Conservation (phyloP, 129 eudicot species). For the Calendula officinalis region DNA sequence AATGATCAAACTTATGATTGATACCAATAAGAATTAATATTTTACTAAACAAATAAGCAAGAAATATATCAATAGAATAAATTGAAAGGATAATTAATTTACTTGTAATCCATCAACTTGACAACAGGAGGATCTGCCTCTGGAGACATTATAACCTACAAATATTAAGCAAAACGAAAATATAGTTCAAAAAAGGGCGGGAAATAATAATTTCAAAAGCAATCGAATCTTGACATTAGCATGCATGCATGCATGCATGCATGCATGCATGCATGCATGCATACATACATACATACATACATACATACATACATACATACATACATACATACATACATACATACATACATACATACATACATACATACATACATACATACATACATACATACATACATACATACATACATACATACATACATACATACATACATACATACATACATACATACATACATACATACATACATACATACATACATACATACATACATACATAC, state of each 20-base stretch:
- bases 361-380: slow-evolving; percentile 36
- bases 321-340: slow-evolving; percentile 6
- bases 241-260: too few relatives aligned
- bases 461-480: slow-evolving; percentile 1
- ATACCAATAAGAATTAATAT: too few relatives aligned
- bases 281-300: slow-evolving; percentile 1
- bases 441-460: slow-evolving; percentile 42
- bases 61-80: too few relatives aligned
- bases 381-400: slow-evolving; percentile 13
- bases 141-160: slow-evolving; percentile 79
- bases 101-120: slow-evolving; percentile 85
- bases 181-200: too few relatives aligned
- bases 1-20: too few relatives aligned
- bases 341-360: slow-evolving; percentile 38
- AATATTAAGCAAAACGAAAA: not conserved
- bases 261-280: too few relatives aligned
- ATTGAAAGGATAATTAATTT: slow-evolving; percentile 28
- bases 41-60: too few relatives aligned
- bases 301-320: slow-evolving; percentile 42
- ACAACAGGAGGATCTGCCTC: slow-evolving; percentile 98
- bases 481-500: slow-evolving; percentile 42
- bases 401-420: slow-evolving; percentile 41
- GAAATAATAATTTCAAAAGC: too few relatives aligned
- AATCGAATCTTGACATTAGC: too few relatives aligned
- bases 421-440: not conserved